Evolutionary conservation across 1,284 basidiomycete genomes (phyloP).

Genomic region (Leucoagaricus sp.): DNA sequence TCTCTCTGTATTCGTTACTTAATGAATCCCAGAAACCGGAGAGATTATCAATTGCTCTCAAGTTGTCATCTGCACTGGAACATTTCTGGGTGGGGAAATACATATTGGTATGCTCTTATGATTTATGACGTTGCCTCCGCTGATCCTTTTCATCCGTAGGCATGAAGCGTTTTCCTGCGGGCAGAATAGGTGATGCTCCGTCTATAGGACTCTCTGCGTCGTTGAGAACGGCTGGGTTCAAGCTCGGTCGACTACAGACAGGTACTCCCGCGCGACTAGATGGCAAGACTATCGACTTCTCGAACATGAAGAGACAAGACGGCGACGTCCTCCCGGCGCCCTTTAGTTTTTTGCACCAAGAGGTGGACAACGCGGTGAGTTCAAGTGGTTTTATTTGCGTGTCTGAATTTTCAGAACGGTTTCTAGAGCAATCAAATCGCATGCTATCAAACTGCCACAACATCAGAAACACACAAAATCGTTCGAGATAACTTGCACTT

Average conservation of each 20-base stretch:
- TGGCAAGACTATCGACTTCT: slow-evolving; percentile 70
- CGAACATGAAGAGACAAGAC: slow-evolving; percentile 54
- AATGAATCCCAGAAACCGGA: slow-evolving; percentile 59
- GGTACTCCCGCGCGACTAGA: slow-evolving; percentile 86
- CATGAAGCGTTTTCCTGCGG: slow-evolving; percentile 77
- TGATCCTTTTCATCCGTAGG: slow-evolving; percentile 41
- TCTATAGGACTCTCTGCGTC: slow-evolving; percentile 77
- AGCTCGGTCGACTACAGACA: slow-evolving; percentile 83
- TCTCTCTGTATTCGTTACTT: neutral
- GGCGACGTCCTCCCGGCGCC: slow-evolving; percentile 64
- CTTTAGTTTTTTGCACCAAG: slow-evolving; percentile 57
- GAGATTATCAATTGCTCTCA: slow-evolving; percentile 76
- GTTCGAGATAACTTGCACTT: slow-evolving; percentile 74
- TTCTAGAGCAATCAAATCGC: slow-evolving; percentile 68
- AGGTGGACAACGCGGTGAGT: slow-evolving; percentile 53
- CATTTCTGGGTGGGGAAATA: slow-evolving; percentile 87
- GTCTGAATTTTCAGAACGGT: neutral
- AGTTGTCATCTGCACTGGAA: slow-evolving; percentile 88
- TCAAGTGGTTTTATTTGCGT: neutral
- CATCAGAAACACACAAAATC: slow-evolving; percentile 69
- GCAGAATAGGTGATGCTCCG: slow-evolving; percentile 77
- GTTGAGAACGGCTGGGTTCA: slow-evolving; percentile 74
- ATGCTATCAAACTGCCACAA: slow-evolving; percentile 80
- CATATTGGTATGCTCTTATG: slow-evolving; percentile 65
- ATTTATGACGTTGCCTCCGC: neutral